A percentile compares a stretch with the other conserved stretches of the same genome.
These are phyloP conservation scores for Oryza meyeriana DNA, from an alignment of 176 grass and related monocot genomes.

Conservation along the genomic window DNA sequence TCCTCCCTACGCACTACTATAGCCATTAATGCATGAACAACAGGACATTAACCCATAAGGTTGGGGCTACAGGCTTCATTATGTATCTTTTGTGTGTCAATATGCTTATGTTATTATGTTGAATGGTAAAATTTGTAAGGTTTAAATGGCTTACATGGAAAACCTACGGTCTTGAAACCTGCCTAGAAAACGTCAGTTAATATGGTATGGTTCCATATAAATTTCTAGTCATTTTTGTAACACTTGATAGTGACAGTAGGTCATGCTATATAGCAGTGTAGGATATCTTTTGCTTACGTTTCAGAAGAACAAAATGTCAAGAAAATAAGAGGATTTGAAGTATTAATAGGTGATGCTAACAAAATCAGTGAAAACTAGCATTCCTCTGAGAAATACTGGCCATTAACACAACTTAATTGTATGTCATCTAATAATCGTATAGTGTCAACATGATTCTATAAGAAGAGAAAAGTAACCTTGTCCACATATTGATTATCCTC, in stretches of 20 bases:
- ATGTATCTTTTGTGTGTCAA: not conserved
- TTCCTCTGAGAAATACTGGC: not conserved
- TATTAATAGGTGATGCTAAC: not conserved
- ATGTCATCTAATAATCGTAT: not conserved
- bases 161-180: conserved; percentile 1
- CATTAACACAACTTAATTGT: not conserved
- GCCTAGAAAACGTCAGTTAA: not conserved
- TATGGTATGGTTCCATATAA: not conserved
- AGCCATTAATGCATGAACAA: not conserved
- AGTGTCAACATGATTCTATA: not conserved
- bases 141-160: not conserved
- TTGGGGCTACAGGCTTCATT: not conserved
- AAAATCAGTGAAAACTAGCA: not conserved
- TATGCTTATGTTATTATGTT: not conserved
- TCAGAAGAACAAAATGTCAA: not conserved
- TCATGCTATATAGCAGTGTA: not conserved
- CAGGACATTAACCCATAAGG: not conserved
- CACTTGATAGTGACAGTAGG: conserved; percentile 11
- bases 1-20: not conserved
- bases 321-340: not conserved
- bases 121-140: not conserved
- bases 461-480: conserved; percentile 57
- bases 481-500: conserved; percentile 68
- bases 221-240: not conserved
- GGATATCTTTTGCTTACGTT: not conserved